phyloP scores from a whole-genome alignment of 2,329 filamentous ascomycete species.

The Calonectria honghensis region DNA sequence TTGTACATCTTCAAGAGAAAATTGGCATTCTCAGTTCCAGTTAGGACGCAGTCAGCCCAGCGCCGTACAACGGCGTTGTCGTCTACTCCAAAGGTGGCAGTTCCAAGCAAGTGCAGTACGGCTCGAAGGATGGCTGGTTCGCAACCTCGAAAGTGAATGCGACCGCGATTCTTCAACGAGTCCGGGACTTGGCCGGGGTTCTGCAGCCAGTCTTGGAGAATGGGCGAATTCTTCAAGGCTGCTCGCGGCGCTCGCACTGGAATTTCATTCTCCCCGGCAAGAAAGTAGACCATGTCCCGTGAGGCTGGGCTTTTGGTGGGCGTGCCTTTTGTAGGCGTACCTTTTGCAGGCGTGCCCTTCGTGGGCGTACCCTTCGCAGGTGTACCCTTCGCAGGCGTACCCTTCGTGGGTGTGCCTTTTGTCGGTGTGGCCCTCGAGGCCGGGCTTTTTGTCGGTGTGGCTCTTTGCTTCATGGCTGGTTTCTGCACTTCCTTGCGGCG shows the following conservation, averaged over 20 bases:
- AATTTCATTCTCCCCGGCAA: constrained; percentile 13
- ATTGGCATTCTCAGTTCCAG: background rate
- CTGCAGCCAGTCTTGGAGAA: background rate
- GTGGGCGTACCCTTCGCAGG: background rate
- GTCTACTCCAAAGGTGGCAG: constrained; percentile 13
- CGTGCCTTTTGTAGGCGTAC: background rate
- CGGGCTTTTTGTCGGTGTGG: background rate
- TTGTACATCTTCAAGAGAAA: constrained; percentile 21
- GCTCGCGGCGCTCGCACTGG: background rate
- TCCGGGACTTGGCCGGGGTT: background rate
- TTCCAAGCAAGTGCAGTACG: constrained; percentile 1
- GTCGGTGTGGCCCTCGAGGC: background rate
- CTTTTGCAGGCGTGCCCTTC: background rate
- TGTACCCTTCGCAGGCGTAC: background rate
- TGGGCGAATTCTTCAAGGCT: background rate
- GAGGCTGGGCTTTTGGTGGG: background rate
- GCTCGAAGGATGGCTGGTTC: constrained; percentile 1
- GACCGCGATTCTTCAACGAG: background rate
- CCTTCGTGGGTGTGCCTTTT: background rate
- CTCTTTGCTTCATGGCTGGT: background rate
- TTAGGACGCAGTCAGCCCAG: background rate
- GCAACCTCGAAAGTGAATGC: constrained; percentile 2
- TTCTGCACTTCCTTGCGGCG: background rate
- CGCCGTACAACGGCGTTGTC: background rate
- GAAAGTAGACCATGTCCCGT: background rate